A percentile compares a stretch with the other conserved stretches of the same genome.
These are phyloP conservation scores for Papiliotrema laurentii DNA, from an alignment of 1,284 basidiomycete species.

Conservation along the genomic window DNA sequence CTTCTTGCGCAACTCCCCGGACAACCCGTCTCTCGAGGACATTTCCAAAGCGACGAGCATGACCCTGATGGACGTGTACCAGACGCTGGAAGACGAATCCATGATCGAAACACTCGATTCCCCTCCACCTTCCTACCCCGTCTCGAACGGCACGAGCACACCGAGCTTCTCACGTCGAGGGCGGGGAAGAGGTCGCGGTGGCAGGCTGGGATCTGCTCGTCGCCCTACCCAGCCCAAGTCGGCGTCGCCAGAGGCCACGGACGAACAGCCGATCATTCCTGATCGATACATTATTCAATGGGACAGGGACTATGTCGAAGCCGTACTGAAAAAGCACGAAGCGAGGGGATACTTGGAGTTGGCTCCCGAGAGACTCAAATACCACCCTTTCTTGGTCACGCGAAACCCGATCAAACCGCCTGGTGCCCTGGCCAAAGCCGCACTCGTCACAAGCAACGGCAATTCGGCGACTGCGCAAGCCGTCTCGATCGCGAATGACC, in stretches of 20 bases:
- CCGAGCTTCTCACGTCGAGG: slow-evolving; percentile 12
- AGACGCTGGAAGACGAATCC: slow-evolving; percentile 67
- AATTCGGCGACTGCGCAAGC: background rate
- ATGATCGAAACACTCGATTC: slow-evolving; percentile 61
- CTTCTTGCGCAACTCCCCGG: slow-evolving; percentile 60
- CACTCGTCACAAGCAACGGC: slow-evolving; percentile 11
- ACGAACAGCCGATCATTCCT: slow-evolving; percentile 52
- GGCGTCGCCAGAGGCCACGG: slow-evolving; percentile 8
- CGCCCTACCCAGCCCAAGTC: slow-evolving; percentile 5
- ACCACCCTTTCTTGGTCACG: slow-evolving; percentile 82
- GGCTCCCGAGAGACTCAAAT: slow-evolving; percentile 81
- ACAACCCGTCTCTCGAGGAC: slow-evolving; percentile 68
- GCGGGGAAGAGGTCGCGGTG: slow-evolving; percentile 11
- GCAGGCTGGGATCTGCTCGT: slow-evolving; percentile 1
- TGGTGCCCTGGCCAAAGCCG: slow-evolving; percentile 14
- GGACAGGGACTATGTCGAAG: slow-evolving; percentile 66
- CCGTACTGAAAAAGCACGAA: slow-evolving; percentile 67
- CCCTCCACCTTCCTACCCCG: slow-evolving; percentile 13
- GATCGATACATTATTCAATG: slow-evolving; percentile 74
- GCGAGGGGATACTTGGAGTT: slow-evolving; percentile 75
- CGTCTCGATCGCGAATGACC: background rate
- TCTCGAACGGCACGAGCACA: slow-evolving; percentile 1
- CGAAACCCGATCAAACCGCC: slow-evolving; percentile 16
- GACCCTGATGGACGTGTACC: slow-evolving; percentile 82
- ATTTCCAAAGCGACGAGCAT: slow-evolving; percentile 84